Evolutionary conservation across 176 grass and related monocot species (phyloP).

Genomic region (Leersia perrieri): DNA sequence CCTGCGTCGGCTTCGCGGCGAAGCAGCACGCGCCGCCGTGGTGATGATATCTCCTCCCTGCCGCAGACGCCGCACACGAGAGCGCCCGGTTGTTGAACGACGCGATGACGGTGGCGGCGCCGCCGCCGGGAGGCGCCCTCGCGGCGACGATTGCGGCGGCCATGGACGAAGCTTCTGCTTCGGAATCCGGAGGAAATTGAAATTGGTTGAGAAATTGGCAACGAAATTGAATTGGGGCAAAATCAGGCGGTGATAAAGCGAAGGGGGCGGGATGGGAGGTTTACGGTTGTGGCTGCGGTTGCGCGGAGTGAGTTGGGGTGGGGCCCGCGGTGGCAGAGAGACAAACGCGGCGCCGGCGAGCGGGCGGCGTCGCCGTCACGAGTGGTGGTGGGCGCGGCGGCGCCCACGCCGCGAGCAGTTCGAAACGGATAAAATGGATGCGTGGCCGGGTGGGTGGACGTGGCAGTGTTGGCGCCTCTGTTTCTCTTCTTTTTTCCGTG

Average conservation of each 20-base stretch:
- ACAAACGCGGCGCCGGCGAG: neutral
- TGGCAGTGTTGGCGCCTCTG: slow-evolving; percentile 26
- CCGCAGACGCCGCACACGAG: slow-evolving; percentile 1
- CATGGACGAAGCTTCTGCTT: neutral
- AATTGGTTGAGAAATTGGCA: neutral
- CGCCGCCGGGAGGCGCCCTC: slow-evolving; percentile 16
- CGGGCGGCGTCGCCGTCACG: slow-evolving; percentile 24
- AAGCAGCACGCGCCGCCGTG: slow-evolving; percentile 46
- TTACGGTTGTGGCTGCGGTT: slow-evolving; percentile 50
- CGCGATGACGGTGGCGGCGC: slow-evolving; percentile 39
- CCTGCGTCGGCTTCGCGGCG: slow-evolving; percentile 38
- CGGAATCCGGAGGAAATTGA: neutral
- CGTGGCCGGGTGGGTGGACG: slow-evolving; percentile 38
- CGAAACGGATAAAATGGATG: slow-evolving; percentile 38
- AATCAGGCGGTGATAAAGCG: slow-evolving; percentile 52
- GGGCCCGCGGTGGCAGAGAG: slow-evolving; percentile 26
- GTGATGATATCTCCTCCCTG: slow-evolving; percentile 21
- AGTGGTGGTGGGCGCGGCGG: neutral
- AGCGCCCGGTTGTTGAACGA: slow-evolving; percentile 33
- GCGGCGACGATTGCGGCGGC: slow-evolving; percentile 38
- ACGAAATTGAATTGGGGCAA: too few relatives aligned
- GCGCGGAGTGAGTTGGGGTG: slow-evolving; percentile 1
- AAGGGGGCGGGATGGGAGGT: too few relatives aligned
- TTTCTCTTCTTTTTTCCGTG: neutral
- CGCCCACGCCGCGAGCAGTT: neutral